These are phyloP conservation scores for Sideroxylon spinosum DNA, from an alignment of 179 eudicot genomes.

Conservation along the genomic window DNA sequence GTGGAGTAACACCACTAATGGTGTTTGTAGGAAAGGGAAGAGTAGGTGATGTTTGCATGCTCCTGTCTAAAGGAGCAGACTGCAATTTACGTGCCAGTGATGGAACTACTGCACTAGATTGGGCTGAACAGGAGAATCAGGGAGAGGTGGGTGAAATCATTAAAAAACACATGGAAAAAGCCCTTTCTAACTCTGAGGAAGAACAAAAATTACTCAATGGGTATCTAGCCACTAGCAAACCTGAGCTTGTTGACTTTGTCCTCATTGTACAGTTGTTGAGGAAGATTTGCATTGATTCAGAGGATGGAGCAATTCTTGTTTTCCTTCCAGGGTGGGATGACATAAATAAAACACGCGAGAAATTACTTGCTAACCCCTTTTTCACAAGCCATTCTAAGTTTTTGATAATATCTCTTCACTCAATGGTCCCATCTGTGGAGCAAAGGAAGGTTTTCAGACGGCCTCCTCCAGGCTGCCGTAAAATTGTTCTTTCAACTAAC, in stretches of 20 bases:
- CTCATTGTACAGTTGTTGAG: slow-evolving; percentile 68
- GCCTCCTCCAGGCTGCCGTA: slow-evolving; percentile 77
- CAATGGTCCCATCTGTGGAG: slow-evolving; percentile 80
- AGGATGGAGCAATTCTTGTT: slow-evolving; percentile 80
- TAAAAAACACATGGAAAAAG: slow-evolving; percentile 47
- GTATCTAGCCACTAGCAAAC: slow-evolving; percentile 54
- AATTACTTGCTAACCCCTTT: slow-evolving; percentile 39
- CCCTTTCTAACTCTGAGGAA: slow-evolving; percentile 37
- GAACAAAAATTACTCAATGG: slow-evolving; percentile 51
- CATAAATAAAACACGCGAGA: slow-evolving; percentile 61
- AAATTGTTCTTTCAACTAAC: slow-evolving; percentile 92
- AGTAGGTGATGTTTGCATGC: slow-evolving; percentile 71
- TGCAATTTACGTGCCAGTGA: slow-evolving; percentile 56
- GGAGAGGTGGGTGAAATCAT: slow-evolving; percentile 60
- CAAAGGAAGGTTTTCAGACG: slow-evolving; percentile 76
- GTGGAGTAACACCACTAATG: slow-evolving; percentile 89
- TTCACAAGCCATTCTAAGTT: slow-evolving; percentile 59
- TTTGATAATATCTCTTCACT: slow-evolving; percentile 68
- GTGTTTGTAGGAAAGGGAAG: slow-evolving; percentile 80
- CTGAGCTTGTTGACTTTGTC: slow-evolving; percentile 59
- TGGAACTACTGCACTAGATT: slow-evolving; percentile 75
- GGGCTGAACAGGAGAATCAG: slow-evolving; percentile 67
- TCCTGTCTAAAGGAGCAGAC: slow-evolving; percentile 87
- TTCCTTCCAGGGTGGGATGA: slow-evolving; percentile 99
- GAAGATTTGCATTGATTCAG: slow-evolving; percentile 68